Evolutionary conservation across 2,329 filamentous ascomycete genomes (phyloP), one percentile per base, ranked within the genome.

Genomic region (Aspergillus alliaceus): DNA sequence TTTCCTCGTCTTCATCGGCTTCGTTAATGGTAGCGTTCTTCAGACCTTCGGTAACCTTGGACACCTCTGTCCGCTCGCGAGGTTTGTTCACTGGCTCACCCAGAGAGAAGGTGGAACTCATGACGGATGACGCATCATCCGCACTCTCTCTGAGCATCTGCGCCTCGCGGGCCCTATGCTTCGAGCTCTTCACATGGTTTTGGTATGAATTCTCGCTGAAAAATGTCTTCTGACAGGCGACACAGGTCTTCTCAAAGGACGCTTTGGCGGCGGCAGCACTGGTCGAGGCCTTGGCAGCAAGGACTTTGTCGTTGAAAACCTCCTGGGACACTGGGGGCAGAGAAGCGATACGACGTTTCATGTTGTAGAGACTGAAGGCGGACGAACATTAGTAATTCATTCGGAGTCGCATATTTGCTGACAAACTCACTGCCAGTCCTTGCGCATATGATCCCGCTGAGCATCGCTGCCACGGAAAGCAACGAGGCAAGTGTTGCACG

Each of bases 401-500:
- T 20, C 31, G 27, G 18, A 12, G 25, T 22, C 14, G 7, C n/a
- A 53, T 29, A 35, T 50, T 59, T 49, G 57, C 22, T 7, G 18
- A 14, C 15, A 51, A 49, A 87, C 90, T 79, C 83, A 95, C 90
- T 99, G 93, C 95, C 95, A 99, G 79, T 99, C 95, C 67, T 89
- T 95, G 75, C 95, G 92, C 95, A 99, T 99, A 74, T 99, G 95
- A 35, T 86, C 88, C 73, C 95, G 88, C 79, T 99, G 95, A 56
- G 96, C 83, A 72, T 98, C 93, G 74, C 90, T 92, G 72, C 91
- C 92, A 64, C 93, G 89, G 78, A 98, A 99, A 52, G 93, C 95
- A 66, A 99, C 93, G 74, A 96, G 91, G 73, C 95, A 99, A 57
- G 93, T 95, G 77, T 98, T 99, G 86, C 95, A 99, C 55, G 93